Base-by-base conservation (phyloP, 78 protist species). In the Dictyostelium brefeldianum region DNA sequence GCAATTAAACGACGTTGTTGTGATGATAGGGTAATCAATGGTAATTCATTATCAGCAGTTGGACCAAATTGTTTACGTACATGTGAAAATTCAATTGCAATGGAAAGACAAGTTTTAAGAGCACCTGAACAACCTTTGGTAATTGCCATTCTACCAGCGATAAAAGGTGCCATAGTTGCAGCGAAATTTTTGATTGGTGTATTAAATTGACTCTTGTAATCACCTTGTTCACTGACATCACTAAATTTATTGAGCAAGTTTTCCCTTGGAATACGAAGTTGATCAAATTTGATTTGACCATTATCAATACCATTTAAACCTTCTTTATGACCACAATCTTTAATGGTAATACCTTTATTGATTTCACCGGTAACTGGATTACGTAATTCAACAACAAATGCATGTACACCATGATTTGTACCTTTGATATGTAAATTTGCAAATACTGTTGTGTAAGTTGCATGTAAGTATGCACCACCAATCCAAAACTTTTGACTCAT, bases 401-500 rank as follows among this genome's bases (percentile, higher is more conserved):
- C 87, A 22, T 97, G 98, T 1, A 92, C 54, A 22, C 98, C 98
- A 77, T 92, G 59, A 31, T 90, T 94, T 14, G 4, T 56, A 46
- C 96, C 96, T 6, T 95, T 54, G 43, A 89, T 81, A 43, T 89
- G 25, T 17, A 97, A 51, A 17, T 94, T 91, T 0, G 98, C 98
- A 25, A 95, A 74, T 25, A 89, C 85, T 17, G 97, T 98, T 22
- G 90, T 47, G 59, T 91, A 93, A 12, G 81, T 93, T 5, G 98
- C 97, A 18, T 94, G 83, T 20, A 85, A 59, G 36, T 92, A 98
- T 14, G 93, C 79, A 46, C 90, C 87, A 11, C 97, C 97, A 22
- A 89, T 81, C 99, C 99, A 98, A 69, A 95, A 96, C 96, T 98
- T 98, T 15, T 93, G 93, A 22, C 96, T 46, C 1, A 95, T 81